Percentiles rank a stretch among this genome's conserved stretches.
phyloP scores from a whole-genome alignment of 2,329 filamentous ascomycete genomes.

The Periglandula ipomoeae region DNA sequence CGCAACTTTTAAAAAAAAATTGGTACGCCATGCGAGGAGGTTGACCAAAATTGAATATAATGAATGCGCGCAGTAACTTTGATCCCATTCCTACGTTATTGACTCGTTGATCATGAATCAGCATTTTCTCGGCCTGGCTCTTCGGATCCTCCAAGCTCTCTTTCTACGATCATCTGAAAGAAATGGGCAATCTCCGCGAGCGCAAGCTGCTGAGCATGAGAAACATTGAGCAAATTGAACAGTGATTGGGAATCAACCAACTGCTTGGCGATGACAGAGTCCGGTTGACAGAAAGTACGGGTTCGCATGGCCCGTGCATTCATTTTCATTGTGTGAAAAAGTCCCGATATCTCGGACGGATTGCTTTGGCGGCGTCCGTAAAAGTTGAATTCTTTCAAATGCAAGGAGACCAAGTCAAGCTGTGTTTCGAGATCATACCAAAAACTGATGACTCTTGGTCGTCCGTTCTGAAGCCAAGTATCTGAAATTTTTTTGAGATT shows the following conservation, averaged over 20 bases:
- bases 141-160: conserved; percentile 20
- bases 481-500: conserved; percentile 44
- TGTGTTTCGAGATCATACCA: conserved; percentile 53
- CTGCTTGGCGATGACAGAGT: conserved; percentile 49
- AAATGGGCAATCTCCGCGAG: conserved; percentile 43
- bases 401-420: conserved; percentile 42
- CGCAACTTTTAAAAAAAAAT: neutral
- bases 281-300: conserved; percentile 49
- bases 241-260: conserved; percentile 43
- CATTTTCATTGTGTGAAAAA: conserved; percentile 42
- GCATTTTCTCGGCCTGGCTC: neutral
- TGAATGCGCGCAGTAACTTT: neutral
- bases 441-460: conserved; percentile 46
- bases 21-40: neutral
- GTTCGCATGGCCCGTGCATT: conserved; percentile 44
- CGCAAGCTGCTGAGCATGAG: conserved; percentile 33
- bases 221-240: conserved; percentile 38
- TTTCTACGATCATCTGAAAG: conserved; percentile 43
- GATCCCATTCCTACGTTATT: neutral
- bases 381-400: conserved; percentile 45
- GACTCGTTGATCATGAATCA: neutral
- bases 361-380: conserved; percentile 38
- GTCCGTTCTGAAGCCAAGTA: conserved; percentile 41
- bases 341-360: conserved; percentile 32
- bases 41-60: neutral